phyloP scores from a whole-genome alignment of 1,284 basidiomycete species.

The Phylloboletellus chloephorus region DNA sequence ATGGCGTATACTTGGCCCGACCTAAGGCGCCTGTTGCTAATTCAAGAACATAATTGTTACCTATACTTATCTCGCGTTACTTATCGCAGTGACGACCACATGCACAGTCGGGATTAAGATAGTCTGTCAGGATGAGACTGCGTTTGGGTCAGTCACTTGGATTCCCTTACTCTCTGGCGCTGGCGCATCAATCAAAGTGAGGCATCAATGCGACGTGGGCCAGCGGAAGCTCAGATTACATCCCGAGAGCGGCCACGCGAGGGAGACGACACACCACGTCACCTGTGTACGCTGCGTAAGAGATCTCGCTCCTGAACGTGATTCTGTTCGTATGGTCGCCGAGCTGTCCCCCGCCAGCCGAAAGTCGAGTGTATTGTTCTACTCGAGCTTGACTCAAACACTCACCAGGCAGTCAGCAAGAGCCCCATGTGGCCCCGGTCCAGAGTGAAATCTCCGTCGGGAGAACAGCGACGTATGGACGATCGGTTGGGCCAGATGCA shows the following conservation, averaged over 20 bases:
- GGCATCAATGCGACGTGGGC: too few relatives aligned
- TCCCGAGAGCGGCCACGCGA: too few relatives aligned
- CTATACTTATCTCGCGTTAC: too few relatives aligned
- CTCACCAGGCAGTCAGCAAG: neutral
- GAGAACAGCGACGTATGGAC: too few relatives aligned
- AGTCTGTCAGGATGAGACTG: neutral
- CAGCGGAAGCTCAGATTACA: too few relatives aligned
- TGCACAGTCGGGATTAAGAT: constrained; percentile 5
- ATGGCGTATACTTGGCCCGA: too few relatives aligned
- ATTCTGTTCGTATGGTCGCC: neutral
- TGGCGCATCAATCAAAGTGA: too few relatives aligned
- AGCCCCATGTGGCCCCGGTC: neutral
- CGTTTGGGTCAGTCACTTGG: constrained; percentile 6
- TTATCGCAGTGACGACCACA: constrained; percentile 2
- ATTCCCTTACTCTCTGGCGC: too few relatives aligned
- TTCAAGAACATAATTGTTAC: neutral
- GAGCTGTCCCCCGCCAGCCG: neutral
- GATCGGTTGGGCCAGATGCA: too few relatives aligned
- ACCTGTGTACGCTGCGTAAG: neutral
- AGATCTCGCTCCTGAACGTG: neutral
- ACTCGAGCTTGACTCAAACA: constrained; percentile 1
- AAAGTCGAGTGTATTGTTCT: neutral
- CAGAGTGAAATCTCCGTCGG: constrained; percentile 1
- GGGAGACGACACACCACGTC: too few relatives aligned
- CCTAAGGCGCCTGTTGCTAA: too few relatives aligned